Evolutionary conservation across 2,329 filamentous ascomycete species (phyloP), one percentile per base, ranked within the genome.

Genomic region (Fusarium concolor): DNA sequence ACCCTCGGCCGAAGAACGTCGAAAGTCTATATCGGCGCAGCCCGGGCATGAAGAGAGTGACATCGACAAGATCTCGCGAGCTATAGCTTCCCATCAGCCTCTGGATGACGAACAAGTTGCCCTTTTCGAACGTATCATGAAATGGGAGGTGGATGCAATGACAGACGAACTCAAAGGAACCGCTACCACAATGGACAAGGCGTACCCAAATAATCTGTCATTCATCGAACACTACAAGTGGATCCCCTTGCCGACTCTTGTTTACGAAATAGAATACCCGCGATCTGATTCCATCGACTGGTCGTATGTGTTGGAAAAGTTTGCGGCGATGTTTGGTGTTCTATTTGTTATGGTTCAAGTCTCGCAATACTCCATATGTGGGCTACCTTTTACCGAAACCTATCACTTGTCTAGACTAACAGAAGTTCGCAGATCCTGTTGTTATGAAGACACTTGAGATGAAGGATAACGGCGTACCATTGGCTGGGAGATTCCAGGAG

Each of bases 191-290:
- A 77, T 71, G 18, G 78, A 68, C 70, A 85, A 79, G 62, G 84
- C 76, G 20, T 94, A 94, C 73, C 92, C 92, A 0, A 81, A 85
- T 47, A 94, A 94, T 73, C 81, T 94, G 37, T 92, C 86, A 0
- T 70, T 89, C 12, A 62, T 74, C 47, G 89, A 92, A 73, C 89
- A 91, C 69, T 87, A 88, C 73, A 90, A 92, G 74, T 95, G 90
- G 83, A 89, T 92, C 49, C 86, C 89, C 42, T 82, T 94, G 11
- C 92, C 92, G 5, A 94, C 92, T 1, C 80, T 94, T 6, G 90
- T 94, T 15, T 95, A 94, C 76, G 92, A 95, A 75, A 84, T 92
- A 43, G 89, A 92, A 71, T 94, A 94, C 72, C 92, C 92, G 3
- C 86, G 90, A 42, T 83, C 84, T 7, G 86, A 92, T 18, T 82